A percentile compares a stretch with the other conserved stretches of the same genome.
These are phyloP conservation scores for Grosmannia huntii DNA, from an alignment of 2,329 filamentous ascomycete genomes.

Conservation along the genomic window DNA sequence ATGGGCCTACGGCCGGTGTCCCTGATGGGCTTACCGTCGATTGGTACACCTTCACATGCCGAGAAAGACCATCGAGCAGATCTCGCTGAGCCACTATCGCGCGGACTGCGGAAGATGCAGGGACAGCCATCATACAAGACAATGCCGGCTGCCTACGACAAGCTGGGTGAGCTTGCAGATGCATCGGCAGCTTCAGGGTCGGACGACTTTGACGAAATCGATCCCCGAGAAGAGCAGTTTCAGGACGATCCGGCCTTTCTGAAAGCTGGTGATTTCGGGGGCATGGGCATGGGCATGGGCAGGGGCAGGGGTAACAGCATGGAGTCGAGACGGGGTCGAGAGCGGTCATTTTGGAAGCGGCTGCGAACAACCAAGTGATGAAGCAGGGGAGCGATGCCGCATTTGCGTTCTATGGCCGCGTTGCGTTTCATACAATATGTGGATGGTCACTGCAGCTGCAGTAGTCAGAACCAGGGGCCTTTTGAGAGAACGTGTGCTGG, in stretches of 20 bases:
- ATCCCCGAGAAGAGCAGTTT: slow-evolving; percentile 33
- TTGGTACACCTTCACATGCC: background rate
- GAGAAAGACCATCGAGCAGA: slow-evolving; percentile 14
- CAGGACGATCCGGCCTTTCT: slow-evolving; percentile 28
- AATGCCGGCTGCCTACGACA: slow-evolving; percentile 9
- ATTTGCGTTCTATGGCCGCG: background rate
- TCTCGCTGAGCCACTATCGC: slow-evolving; percentile 18
- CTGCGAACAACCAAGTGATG: slow-evolving; percentile 12
- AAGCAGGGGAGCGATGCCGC: background rate
- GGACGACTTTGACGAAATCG: slow-evolving; percentile 26
- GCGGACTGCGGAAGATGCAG: slow-evolving; percentile 22
- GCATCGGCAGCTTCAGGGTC: slow-evolving; percentile 4
- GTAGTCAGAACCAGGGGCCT: background rate
- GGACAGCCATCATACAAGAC: slow-evolving; percentile 5
- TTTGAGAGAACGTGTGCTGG: background rate
- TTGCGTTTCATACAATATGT: background rate
- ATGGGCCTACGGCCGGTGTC: slow-evolving; percentile 20
- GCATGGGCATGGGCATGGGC: slow-evolving; percentile 5
- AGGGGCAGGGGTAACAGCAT: slow-evolving; percentile 3
- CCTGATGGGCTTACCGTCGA: background rate
- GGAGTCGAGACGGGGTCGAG: slow-evolving; percentile 8
- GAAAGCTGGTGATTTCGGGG: slow-evolving; percentile 10
- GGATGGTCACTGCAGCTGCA: background rate
- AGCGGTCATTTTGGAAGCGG: slow-evolving; percentile 16
- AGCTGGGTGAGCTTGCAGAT: slow-evolving; percentile 10